phyloP scores from a whole-genome alignment of 441 rosid species.

The Monsonia emarginata region DNA sequence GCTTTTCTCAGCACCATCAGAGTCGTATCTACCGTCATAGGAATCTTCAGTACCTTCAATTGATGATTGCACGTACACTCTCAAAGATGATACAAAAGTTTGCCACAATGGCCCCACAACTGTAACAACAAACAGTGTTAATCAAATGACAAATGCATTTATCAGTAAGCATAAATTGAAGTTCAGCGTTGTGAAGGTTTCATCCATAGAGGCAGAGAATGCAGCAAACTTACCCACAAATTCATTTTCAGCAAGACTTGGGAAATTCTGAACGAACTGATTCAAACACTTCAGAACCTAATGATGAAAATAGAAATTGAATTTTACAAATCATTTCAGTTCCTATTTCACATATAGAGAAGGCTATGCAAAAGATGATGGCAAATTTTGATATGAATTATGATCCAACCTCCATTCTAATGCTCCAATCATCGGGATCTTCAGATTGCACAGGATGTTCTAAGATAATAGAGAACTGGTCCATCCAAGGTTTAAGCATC shows the following conservation, averaged over 20 bases:
- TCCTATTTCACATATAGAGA: neutral
- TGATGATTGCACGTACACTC: conserved; percentile 63
- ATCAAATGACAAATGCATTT: conserved; percentile 8
- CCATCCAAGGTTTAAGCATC: conserved; percentile 69
- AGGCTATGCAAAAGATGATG: neutral
- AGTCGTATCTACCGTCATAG: conserved; percentile 77
- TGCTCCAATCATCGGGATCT: conserved; percentile 91
- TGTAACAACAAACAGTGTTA: conserved; percentile 29
- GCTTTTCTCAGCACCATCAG: conserved; percentile 90
- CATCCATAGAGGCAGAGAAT: neutral
- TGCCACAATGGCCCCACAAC: conserved; percentile 86
- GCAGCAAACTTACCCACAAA: conserved; percentile 46
- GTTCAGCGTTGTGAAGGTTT: neutral
- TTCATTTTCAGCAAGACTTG: conserved; percentile 54
- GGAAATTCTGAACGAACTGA: conserved; percentile 83
- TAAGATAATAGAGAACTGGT: conserved; percentile 52
- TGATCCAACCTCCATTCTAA: conserved; percentile 76
- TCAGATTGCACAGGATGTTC: conserved; percentile 65
- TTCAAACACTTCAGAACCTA: conserved; percentile 87
- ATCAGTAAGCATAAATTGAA: conserved; percentile 7
- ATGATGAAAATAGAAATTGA: conserved; percentile 10
- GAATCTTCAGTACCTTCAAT: conserved; percentile 69
- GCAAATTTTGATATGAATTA: conserved; percentile 13
- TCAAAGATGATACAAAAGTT: conserved; percentile 67
- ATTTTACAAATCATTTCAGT: conserved; percentile 5